Percentiles rank a stretch among this genome's conserved stretches.
These are phyloP conservation scores for Bipolaris oryzae DNA, from an alignment of 2,329 filamentous ascomycete species.

Conservation along the genomic window DNA sequence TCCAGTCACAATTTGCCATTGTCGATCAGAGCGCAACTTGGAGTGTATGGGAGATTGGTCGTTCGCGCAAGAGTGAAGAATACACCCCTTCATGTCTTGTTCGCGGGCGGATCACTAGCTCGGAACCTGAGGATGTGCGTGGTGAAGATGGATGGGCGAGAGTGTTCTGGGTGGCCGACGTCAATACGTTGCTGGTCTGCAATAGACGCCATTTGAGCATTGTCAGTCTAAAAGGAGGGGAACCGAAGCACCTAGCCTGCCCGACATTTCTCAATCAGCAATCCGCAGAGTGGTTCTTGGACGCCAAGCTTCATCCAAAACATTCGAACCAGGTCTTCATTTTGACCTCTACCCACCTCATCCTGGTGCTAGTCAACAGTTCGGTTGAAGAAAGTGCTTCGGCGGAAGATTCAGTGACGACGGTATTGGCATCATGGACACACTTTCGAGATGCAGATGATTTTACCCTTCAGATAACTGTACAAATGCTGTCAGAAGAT, in stretches of 20 bases:
- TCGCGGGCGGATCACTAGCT: constrained; percentile 23
- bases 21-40: constrained; percentile 70
- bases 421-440: constrained; percentile 54
- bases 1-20: constrained; percentile 66
- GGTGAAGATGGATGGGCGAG: constrained; percentile 57
- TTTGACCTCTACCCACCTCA: constrained; percentile 61
- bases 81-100: constrained; percentile 43
- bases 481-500: constrained; percentile 36
- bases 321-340: constrained; percentile 61
- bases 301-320: constrained; percentile 58
- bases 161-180: constrained; percentile 56
- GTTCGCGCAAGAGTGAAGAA: constrained; percentile 34
- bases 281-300: constrained; percentile 60
- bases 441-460: constrained; percentile 63
- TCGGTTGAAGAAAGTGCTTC: constrained; percentile 32
- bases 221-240: constrained; percentile 40
- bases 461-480: constrained; percentile 53
- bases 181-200: constrained; percentile 59
- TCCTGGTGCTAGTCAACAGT: constrained; percentile 55
- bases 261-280: constrained; percentile 33
- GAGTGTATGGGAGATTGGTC: constrained; percentile 68
- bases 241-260: constrained; percentile 27
- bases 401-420: constrained; percentile 36
- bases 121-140: neutral
- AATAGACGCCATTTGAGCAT: constrained; percentile 52